Base-by-base conservation (phyloP, 345 rosid species). In the Brassica carinata region DNA sequence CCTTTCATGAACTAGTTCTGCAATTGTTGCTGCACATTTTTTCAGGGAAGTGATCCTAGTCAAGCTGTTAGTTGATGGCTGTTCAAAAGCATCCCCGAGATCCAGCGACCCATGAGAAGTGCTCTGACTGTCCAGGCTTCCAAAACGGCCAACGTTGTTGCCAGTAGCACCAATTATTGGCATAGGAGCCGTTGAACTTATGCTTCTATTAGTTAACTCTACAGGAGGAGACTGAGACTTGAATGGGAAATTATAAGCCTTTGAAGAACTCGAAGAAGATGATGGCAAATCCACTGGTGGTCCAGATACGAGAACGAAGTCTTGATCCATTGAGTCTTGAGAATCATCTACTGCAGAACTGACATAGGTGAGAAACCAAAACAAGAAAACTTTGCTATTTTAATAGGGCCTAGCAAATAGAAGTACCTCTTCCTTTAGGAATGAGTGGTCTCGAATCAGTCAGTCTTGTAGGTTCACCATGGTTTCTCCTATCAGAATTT, bases 81-180 rank as follows among this genome's bases (percentile, higher is more conserved):
- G 89, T 84, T 93, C 98, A 77, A 86, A 77, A 83, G 86, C 85
- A 87, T 93, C 92, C 58, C 85, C 91, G 26, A 84, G 73, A 84
- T 88, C 98, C 83, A 86, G 77, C 33, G 97, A 92, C 81, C 94
- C 97, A 75, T 85, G 91, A 69, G 95, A 96, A 77, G 93, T 91
- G 75, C 92, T 90, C 38, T 81, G 93, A 83, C 90, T 85, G 64
- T 89, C 93, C 62, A 84, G 70, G 88, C 98, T 89, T 85, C 88
- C 92, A 81, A 76, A 34, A 34, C 31, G 85, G 74, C 67, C 81
- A 19, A 82, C 38, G 51, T 58, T 87, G 82, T 71, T 75, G 73
- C 80, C 80, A 38, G 82, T 59, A 59, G 85, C 86, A 73, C 89
- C 91, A 76, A 77, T 71, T 43, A 92, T 90, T 36, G 92, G 89